phyloP scores from a whole-genome alignment of 225 moss, liverwort and hornwort species.

The Marchantia polymorpha region DNA sequence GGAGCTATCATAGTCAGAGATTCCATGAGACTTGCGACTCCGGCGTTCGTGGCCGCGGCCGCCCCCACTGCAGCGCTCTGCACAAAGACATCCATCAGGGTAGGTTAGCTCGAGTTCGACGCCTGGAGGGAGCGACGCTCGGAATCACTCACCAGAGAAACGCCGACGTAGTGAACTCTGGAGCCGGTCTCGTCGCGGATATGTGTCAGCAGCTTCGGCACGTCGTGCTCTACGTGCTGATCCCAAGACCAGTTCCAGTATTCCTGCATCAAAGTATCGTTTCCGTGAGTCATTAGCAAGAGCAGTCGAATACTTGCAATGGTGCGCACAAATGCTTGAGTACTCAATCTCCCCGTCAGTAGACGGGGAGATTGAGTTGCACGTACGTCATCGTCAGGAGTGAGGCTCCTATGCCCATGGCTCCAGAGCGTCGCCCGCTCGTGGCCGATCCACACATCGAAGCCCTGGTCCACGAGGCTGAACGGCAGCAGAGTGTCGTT shows the following conservation, averaged over 20 bases:
- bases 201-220: conserved; percentile 47
- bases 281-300: too few relatives aligned
- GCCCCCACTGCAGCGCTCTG: conserved; percentile 40
- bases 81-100: neutral
- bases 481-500: conserved; percentile 28
- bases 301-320: too few relatives aligned
- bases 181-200: conserved; percentile 30
- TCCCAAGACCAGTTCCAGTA: conserved; percentile 91
- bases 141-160: conserved; percentile 55
- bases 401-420: conserved; percentile 25
- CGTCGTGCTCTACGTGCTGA: conserved; percentile 54
- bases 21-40: conserved; percentile 10
- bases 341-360: too few relatives aligned
- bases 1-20: conserved; percentile 38
- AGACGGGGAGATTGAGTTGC: too few relatives aligned
- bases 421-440: conserved; percentile 44
- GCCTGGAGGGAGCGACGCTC: too few relatives aligned
- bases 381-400: too few relatives aligned
- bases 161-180: conserved; percentile 55
- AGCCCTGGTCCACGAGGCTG: conserved; percentile 28
- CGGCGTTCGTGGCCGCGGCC: conserved; percentile 30
- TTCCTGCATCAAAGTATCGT: conserved; percentile 41
- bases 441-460: conserved; percentile 45
- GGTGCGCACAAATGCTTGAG: too few relatives aligned
- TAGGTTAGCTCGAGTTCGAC: too few relatives aligned